phyloP scores from a whole-genome alignment of 2,329 filamentous ascomycete genomes.

The Aspergillus fumigatiaffinis region DNA sequence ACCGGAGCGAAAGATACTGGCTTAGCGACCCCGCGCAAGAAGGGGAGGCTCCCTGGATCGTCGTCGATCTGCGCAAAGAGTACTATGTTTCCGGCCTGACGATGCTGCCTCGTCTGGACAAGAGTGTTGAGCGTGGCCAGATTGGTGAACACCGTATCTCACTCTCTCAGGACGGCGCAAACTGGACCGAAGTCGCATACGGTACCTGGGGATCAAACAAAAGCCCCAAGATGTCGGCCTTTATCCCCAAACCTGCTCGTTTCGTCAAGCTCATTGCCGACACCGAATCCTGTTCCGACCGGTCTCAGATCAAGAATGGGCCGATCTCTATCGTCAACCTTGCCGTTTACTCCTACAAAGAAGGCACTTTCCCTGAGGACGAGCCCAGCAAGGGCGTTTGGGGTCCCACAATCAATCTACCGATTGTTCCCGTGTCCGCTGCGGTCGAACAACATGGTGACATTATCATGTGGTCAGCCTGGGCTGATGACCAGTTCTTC shows the following conservation, averaged over 20 bases:
- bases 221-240: constrained; percentile 15
- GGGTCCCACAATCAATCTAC: constrained; percentile 25
- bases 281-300: background rate
- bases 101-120: constrained; percentile 12
- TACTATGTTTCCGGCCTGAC: constrained; percentile 14
- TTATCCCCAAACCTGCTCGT: constrained; percentile 10
- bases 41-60: background rate
- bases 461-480: constrained; percentile 16
- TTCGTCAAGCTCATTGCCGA: constrained; percentile 9
- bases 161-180: background rate
- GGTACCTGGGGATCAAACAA: constrained; percentile 18
- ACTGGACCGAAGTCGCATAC: constrained; percentile 18
- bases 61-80: constrained; percentile 9
- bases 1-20: constrained; percentile 12
- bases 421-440: constrained; percentile 21
- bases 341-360: constrained; percentile 1
- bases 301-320: background rate
- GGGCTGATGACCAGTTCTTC: constrained; percentile 15
- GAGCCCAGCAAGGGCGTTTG: constrained; percentile 19
- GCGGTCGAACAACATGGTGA: constrained; percentile 14
- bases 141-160: constrained; percentile 13
- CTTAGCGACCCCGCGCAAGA: constrained; percentile 1
- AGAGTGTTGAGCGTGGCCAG: constrained; percentile 3
- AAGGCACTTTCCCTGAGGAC: constrained; percentile 6
- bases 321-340: background rate